A percentile compares a stretch with the other conserved stretches of the same genome.
Conservation (phyloP, 1,139 yeast genomes). For the Debaryomycetaceae sp. region DNA sequence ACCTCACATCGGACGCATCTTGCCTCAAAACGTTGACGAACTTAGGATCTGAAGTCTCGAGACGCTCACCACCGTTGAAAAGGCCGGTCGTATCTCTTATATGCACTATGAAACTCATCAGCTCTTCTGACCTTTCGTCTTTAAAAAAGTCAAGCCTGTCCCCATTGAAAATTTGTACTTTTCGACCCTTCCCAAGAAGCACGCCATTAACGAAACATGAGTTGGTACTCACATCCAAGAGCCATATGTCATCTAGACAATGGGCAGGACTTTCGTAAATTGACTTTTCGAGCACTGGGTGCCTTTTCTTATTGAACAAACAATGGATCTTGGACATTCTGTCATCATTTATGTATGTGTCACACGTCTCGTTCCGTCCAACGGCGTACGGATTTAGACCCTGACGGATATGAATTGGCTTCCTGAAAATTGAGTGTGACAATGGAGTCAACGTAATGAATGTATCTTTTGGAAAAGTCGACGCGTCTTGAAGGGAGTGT, state of each 20-base stretch:
- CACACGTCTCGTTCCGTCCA: conserved; percentile 63
- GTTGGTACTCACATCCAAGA: conserved; percentile 75
- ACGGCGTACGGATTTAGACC: conserved; percentile 61
- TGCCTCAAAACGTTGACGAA: conserved; percentile 22
- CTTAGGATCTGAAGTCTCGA: conserved; percentile 10
- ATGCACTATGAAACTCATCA: conserved; percentile 49
- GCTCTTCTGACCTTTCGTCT: conserved; percentile 51
- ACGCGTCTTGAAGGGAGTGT: conserved; percentile 1
- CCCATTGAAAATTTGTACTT: conserved; percentile 57
- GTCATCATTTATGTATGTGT: conserved; percentile 60
- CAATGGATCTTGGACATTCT: conserved; percentile 86
- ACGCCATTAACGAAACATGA: conserved; percentile 67
- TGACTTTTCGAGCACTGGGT: conserved; percentile 49
- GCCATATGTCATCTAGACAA: conserved; percentile 74
- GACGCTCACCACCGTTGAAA: conserved; percentile 37
- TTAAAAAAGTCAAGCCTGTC: conserved; percentile 65
- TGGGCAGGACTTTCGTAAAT: conserved; percentile 65
- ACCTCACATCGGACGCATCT: conserved; percentile 26
- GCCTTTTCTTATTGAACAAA: conserved; percentile 56
- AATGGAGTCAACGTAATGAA: conserved; percentile 32
- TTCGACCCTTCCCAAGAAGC: conserved; percentile 58
- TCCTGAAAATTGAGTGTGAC: conserved; percentile 22
- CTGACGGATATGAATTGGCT: conserved; percentile 56
- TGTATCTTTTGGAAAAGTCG: conserved; percentile 19
- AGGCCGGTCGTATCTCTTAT: conserved; percentile 58